A percentile compares a stretch with the other conserved stretches of the same genome.
Conservation (phyloP, 2,329 filamentous ascomycete genomes). For the Penicillium sp. region DNA sequence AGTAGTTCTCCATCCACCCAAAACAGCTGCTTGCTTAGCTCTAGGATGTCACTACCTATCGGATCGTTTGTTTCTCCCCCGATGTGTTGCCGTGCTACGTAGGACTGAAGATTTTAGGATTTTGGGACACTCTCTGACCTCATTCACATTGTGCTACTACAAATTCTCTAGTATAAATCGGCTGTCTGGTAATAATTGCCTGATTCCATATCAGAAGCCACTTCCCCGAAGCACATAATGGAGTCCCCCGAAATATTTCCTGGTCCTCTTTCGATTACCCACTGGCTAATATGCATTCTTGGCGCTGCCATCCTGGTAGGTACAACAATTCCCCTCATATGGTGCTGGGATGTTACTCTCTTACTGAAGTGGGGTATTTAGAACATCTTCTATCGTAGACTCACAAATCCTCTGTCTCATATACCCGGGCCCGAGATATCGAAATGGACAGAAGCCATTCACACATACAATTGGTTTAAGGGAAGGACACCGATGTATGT, state of each 20-base stretch:
- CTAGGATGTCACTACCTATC: neutral
- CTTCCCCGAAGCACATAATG: neutral
- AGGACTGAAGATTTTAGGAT: neutral
- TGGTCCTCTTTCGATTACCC: neutral
- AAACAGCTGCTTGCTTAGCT: neutral
- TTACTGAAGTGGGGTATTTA: neutral
- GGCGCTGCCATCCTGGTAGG: constrained; percentile 1
- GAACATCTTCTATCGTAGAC: constrained; percentile 7
- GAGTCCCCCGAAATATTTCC: neutral
- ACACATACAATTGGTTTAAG: constrained; percentile 21
- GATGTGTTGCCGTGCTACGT: neutral
- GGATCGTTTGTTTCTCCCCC: neutral
- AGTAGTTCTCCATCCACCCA: neutral
- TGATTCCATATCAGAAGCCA: neutral
- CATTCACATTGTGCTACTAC: neutral
- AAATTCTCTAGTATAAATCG: neutral
- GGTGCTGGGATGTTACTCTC: neutral
- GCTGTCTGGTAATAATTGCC: neutral
- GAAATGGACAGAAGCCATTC: constrained; percentile 23
- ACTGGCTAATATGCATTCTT: neutral
- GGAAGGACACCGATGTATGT: constrained; percentile 21
- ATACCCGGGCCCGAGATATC: constrained; percentile 25
- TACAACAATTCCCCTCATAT: neutral
- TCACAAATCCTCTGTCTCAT: constrained; percentile 13
- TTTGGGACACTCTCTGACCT: neutral